Percentiles rank a stretch among this genome's conserved stretches.
These are phyloP conservation scores for Parsonsia alboflavescens DNA, from an alignment of 257 asterid genomes.

Conservation along the genomic window DNA sequence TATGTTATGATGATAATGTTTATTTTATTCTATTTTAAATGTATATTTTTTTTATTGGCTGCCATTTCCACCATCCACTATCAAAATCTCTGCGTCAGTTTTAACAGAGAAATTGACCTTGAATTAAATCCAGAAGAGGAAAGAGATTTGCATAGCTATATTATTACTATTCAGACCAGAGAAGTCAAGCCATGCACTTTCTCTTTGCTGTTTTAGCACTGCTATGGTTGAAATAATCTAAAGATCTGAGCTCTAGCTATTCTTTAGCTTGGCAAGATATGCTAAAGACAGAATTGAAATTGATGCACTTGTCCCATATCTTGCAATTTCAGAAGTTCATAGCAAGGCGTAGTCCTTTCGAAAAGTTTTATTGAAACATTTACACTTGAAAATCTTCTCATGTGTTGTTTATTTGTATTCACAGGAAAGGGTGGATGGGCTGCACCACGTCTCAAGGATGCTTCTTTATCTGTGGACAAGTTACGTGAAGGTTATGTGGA, in stretches of 20 bases:
- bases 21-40: no score
- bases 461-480: constrained; percentile 78
- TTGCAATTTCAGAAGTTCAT: not conserved
- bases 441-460: constrained; percentile 98
- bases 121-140: not conserved
- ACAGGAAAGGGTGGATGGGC: constrained; percentile 95
- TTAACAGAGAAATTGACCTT: not conserved
- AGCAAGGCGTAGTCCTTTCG: not conserved
- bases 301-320: not conserved
- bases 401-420: constrained; percentile 8
- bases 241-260: not conserved
- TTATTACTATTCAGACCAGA: not conserved
- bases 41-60: no score
- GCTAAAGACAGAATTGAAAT: not conserved
- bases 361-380: not conserved
- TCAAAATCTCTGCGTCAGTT: no score
- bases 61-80: no score
- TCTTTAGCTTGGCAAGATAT: not conserved
- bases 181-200: not conserved
- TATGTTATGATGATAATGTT: no score
- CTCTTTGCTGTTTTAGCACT: not conserved
- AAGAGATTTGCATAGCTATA: not conserved
- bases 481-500: constrained; percentile 85
- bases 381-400: not conserved
- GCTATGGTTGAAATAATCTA: not conserved